Evolutionary conservation across 2,329 filamentous ascomycete species (phyloP), one percentile per base, ranked within the genome.

Genomic region (Tolypocladium pustulatum): DNA sequence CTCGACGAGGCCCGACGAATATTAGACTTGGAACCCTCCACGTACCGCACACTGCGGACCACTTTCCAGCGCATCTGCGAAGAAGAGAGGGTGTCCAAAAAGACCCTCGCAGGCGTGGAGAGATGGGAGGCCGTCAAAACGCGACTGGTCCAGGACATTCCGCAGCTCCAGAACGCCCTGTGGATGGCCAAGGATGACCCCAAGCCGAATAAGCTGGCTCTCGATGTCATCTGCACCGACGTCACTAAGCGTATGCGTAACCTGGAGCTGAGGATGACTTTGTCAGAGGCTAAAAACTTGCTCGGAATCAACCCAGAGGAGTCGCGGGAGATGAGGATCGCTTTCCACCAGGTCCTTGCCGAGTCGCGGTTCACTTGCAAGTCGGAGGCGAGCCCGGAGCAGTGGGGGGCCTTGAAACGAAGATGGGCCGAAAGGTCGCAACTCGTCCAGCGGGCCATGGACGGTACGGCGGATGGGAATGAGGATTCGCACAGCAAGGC

Each of bases 141-240:
- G 58, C 79, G 80, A 58, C 76, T 94, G 27, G 78, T 92, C 25
- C 78, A 81, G 30, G 82, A 86, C 65, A 85, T 81, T 32, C 73
- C 79, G 17, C 85, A 89, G 64, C 75, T 95, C 20, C 81, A 85
- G 61, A 73, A 74, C 3, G 76, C 84, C 32, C 84, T 91, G 66
- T 84, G 80, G 74, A 54, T 78, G 8, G 78, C 83, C 51, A 78
- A 81, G 32, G 79, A 81, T 3, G 77, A 85, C 27, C 71, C 81
- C 20, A 84, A 88, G 51, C 76, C 79, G 49, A 89, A 86, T 68
- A 80, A 80, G 41, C 76, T 90, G 53, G 88, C 89, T 0, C 75
- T 95, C 6, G 90, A 95, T 68, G 82, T 91, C 53, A 86, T 95
- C 30, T 91, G 88, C 67, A 87, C 84, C 34, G 89, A 93, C 72